phyloP scores from a whole-genome alignment of 163 green algal genomes.

The Smithsoniella earleae region DNA sequence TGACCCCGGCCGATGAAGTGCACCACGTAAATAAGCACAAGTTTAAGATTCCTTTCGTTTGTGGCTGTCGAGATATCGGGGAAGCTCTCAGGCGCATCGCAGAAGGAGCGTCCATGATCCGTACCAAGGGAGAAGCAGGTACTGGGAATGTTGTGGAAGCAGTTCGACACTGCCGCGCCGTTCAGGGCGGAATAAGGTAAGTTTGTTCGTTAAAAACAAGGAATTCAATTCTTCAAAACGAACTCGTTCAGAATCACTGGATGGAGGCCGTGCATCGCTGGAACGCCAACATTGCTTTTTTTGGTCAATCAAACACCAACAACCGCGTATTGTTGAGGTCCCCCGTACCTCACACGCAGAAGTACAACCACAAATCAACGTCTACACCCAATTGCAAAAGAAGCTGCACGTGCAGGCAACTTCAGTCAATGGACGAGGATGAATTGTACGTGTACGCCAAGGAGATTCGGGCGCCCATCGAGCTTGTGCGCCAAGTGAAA shows the following conservation, averaged over 20 bases:
- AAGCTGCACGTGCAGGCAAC: conserved; percentile 49
- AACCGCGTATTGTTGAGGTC: too few species aligned
- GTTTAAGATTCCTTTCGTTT: conserved; percentile 98
- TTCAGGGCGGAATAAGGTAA: conserved; percentile 81
- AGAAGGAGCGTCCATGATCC: conserved; percentile 96
- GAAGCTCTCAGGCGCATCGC: conserved; percentile 93
- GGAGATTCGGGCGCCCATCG: conserved; percentile 84
- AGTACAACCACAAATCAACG: too few species aligned
- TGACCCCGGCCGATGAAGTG: conserved; percentile 96
- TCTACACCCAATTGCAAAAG: too few species aligned
- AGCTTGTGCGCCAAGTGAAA: conserved; percentile 93
- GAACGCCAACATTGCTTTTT: too few species aligned
- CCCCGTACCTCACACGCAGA: too few species aligned
- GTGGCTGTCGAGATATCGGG: conserved; percentile 97
- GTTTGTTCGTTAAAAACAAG: too few species aligned
- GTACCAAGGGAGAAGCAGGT: conserved; percentile 94
- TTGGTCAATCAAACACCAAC: too few species aligned
- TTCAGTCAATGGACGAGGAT: conserved; percentile 97
- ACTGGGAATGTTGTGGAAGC: conserved; percentile 98
- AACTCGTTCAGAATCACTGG: too few species aligned
- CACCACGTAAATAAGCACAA: conserved; percentile 99
- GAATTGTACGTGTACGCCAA: conserved; percentile 99
- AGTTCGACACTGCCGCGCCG: conserved; percentile 85
- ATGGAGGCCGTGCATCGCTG: too few species aligned
- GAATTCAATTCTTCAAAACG: too few species aligned